Percentiles rank a stretch among this genome's conserved stretches.
Conservation (phyloP, 192 early-diverging fungal genomes). For the Rhizoclosmatium globosum region DNA sequence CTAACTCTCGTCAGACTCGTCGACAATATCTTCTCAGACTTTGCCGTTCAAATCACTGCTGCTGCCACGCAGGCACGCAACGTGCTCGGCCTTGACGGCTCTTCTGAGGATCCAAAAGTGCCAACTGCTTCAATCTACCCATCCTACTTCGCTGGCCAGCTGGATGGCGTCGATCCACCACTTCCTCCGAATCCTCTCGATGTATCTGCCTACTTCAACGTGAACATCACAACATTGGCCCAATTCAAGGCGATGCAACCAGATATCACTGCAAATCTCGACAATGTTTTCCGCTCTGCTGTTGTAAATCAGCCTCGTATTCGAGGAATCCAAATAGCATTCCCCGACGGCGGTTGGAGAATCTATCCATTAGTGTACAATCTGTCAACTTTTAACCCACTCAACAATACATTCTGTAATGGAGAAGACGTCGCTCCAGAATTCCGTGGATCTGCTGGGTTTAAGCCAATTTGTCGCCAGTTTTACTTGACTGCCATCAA, state of each 20-base stretch:
- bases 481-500: too few species aligned
- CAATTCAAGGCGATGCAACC: constrained; percentile 18
- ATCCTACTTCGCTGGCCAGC: constrained; percentile 20
- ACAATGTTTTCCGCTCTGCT: constrained; percentile 34
- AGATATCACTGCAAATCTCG: constrained; percentile 21
- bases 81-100: constrained; percentile 11
- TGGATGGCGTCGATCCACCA: constrained; percentile 22
- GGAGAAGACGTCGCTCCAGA: constrained; percentile 7
- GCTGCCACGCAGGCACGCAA: constrained; percentile 16
- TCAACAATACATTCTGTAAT: constrained; percentile 4
- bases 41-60: constrained; percentile 3
- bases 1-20: constrained; percentile 20
- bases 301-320: constrained; percentile 13
- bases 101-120: neutral
- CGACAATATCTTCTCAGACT: constrained; percentile 28
- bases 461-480: too few species aligned
- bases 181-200: constrained; percentile 3
- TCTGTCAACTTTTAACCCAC: constrained; percentile 11
- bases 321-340: constrained; percentile 29
- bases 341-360: constrained; percentile 26
- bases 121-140: neutral
- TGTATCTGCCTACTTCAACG: constrained; percentile 22
- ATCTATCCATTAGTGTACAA: constrained; percentile 35
- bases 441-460: too few species aligned
- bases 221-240: constrained; percentile 27